phyloP scores from a whole-genome alignment of 345 rosid species.

The Lenwebbia sp. region DNA sequence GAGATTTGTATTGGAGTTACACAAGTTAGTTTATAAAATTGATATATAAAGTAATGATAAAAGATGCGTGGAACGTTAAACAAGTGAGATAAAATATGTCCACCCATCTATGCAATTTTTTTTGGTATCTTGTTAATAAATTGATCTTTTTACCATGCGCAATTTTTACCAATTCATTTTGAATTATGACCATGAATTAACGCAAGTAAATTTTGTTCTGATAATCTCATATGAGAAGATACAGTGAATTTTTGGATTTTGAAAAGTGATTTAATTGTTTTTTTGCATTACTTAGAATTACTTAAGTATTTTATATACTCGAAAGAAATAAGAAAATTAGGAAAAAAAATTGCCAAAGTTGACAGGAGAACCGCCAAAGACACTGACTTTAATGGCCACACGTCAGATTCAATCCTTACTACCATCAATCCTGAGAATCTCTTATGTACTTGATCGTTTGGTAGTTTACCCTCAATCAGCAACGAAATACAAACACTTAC shows the following conservation, averaged over 20 bases:
- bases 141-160: not conserved
- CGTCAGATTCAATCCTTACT: not conserved
- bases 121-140: not conserved
- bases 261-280: not conserved
- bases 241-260: not conserved
- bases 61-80: not conserved
- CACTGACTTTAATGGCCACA: not conserved
- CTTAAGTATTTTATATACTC: not conserved
- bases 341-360: not conserved
- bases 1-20: not conserved
- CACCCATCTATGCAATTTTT: not conserved
- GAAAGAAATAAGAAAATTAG: not conserved
- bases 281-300: not conserved
- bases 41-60: not conserved
- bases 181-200: not conserved
- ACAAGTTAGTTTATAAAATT: not conserved
- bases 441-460: not conserved
- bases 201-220: not conserved
- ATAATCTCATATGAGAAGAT: not conserved
- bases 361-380: not conserved
- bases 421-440: too few species aligned
- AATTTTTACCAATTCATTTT: not conserved
- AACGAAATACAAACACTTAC: not conserved
- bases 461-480: not conserved
- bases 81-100: not conserved